These are phyloP conservation scores for Mycena latifolia DNA, from an alignment of 768 basidiomycete species.

Conservation along the genomic window DNA sequence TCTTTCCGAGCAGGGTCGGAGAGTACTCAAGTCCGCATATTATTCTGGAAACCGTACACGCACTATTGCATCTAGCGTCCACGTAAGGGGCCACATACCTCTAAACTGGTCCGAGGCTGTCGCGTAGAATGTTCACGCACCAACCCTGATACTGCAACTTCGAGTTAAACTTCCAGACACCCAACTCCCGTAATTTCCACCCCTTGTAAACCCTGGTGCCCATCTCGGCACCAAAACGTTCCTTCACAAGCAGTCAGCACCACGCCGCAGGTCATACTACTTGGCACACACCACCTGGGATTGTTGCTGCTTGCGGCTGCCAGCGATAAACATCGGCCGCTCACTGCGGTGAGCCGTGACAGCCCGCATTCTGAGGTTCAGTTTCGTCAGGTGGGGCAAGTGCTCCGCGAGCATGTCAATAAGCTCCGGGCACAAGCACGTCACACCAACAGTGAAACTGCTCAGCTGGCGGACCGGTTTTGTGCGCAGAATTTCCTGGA, in stretches of 20 bases:
- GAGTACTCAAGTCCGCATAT: conserved; percentile 18
- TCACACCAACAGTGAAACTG: conserved; percentile 1
- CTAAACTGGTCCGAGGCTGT: conserved; percentile 17
- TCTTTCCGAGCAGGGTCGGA: not conserved
- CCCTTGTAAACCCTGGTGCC: conserved; percentile 1
- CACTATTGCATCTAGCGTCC: conserved; percentile 21
- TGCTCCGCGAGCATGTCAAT: conserved; percentile 21
- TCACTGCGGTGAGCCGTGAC: conserved; percentile 9
- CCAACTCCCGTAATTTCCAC: conserved; percentile 23
- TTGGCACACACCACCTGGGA: conserved; percentile 12
- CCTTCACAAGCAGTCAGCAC: conserved; percentile 3
- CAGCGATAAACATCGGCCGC: not conserved
- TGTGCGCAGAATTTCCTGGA: not conserved
- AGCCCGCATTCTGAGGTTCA: conserved; percentile 10
- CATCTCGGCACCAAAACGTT: conserved; percentile 17
- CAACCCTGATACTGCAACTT: conserved; percentile 14
- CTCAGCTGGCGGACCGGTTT: not conserved
- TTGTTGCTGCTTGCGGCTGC: not conserved
- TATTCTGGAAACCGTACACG: conserved; percentile 13
- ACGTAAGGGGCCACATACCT: not conserved
- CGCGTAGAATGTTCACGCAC: conserved; percentile 19
- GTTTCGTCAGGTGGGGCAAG: conserved; percentile 23
- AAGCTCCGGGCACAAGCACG: conserved; percentile 27
- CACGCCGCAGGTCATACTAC: not conserved
- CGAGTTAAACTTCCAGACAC: conserved; percentile 17